Percentiles rank a stretch among this genome's conserved stretches.
Evolutionary conservation across 495 filamentous ascomycete genomes (phyloP).

Genomic region (Trichocladium uniseriatum): DNA sequence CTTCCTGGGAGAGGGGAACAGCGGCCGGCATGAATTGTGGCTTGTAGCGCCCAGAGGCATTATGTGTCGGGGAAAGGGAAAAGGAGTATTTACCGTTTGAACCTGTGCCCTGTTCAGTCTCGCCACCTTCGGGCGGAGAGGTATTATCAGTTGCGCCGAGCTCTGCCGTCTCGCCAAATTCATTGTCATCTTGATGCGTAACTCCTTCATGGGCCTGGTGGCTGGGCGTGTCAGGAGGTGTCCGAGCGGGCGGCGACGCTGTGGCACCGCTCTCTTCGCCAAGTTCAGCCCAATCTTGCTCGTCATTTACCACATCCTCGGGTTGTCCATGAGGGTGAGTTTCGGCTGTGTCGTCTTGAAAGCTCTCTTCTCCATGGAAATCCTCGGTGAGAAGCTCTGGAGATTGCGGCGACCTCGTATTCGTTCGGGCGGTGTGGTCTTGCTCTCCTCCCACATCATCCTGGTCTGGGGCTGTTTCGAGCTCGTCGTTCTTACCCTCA

Average conservation of each 20-base stretch:
- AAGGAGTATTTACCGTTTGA: conserved; percentile 20
- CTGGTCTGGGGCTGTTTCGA: conserved; percentile 9
- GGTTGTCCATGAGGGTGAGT: background rate
- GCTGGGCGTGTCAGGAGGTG: background rate
- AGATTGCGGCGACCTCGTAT: background rate
- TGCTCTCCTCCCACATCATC: conserved; percentile 13
- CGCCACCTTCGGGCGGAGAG: background rate
- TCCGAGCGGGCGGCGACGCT: background rate
- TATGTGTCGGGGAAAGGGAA: conserved; percentile 5
- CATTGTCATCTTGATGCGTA: background rate
- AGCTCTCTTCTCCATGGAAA: background rate
- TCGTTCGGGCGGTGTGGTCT: background rate
- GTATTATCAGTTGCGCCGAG: background rate
- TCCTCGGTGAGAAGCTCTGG: background rate
- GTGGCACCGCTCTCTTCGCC: background rate
- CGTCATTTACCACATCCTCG: background rate
- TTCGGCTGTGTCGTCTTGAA: background rate
- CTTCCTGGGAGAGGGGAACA: background rate
- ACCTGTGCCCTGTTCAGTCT: conserved; percentile 1
- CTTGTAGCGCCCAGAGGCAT: background rate
- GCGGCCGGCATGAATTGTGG: background rate
- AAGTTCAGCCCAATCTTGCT: background rate
- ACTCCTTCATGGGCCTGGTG: background rate
- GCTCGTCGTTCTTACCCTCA: conserved; percentile 11
- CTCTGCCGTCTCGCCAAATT: background rate